Conservation (phyloP, 345 rosid genomes). For the Capsella bursapastoris region DNA sequence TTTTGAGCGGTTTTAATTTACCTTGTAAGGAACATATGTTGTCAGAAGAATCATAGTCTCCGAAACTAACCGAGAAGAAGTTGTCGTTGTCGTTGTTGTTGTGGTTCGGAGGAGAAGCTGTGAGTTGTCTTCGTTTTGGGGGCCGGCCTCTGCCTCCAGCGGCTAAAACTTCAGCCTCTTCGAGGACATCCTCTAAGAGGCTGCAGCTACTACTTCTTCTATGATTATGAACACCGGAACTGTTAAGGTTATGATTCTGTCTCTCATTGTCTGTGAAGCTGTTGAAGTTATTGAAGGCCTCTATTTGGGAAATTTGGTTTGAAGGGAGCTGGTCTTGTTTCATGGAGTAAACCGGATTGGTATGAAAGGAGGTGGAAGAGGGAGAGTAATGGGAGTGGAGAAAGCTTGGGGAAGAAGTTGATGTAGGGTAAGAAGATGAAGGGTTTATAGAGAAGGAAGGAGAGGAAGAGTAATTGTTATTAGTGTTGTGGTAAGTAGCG, state of each 20-base stretch:
- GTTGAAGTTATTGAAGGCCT: slow-evolving; percentile 22
- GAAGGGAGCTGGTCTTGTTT: slow-evolving; percentile 86
- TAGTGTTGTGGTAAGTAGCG: slow-evolving; percentile 37
- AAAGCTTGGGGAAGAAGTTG: slow-evolving; percentile 37
- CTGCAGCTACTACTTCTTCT: slow-evolving; percentile 47
- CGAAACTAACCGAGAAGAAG: slow-evolving; percentile 43
- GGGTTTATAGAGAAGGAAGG: slow-evolving; percentile 44
- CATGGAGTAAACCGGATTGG: slow-evolving; percentile 38
- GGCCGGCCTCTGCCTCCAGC: slow-evolving; percentile 33
- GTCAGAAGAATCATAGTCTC: slow-evolving; percentile 42
- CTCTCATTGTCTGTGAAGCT: slow-evolving; percentile 37
- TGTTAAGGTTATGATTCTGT: slow-evolving; percentile 22
- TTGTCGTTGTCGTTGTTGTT: slow-evolving; percentile 40
- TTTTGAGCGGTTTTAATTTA: slow-evolving; percentile 20
- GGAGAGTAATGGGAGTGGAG: slow-evolving; percentile 42
- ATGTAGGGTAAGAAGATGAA: slow-evolving; percentile 40
- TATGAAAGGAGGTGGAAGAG: slow-evolving; percentile 39
- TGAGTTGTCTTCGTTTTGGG: slow-evolving; percentile 44
- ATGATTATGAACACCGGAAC: slow-evolving; percentile 24
- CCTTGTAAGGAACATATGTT: slow-evolving; percentile 44
- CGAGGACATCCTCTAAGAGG: slow-evolving; percentile 62
- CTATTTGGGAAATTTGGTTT: slow-evolving; percentile 51
- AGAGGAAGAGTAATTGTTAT: slow-evolving; percentile 31
- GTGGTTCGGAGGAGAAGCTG: slow-evolving; percentile 41
- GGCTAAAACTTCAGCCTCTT: slow-evolving; percentile 52